These are phyloP conservation scores for Sporothrix brunneoviolacea DNA, from an alignment of 2,329 filamentous ascomycete genomes.

Conservation along the genomic window DNA sequence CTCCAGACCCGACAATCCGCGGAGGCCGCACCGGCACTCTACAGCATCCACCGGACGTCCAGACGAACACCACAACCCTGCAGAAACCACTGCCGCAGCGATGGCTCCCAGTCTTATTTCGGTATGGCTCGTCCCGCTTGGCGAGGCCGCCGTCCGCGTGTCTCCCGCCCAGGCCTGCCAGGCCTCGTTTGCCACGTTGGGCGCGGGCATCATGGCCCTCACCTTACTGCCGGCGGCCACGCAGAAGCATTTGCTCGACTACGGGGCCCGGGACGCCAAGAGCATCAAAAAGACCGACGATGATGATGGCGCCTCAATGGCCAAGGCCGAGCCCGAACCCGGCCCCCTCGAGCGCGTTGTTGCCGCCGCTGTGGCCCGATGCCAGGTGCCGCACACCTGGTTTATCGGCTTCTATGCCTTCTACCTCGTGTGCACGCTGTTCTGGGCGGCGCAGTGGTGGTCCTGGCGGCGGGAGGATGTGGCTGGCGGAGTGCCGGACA, in stretches of 20 bases:
- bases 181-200: constrained; percentile 39
- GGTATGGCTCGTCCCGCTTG: not conserved
- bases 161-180: constrained; percentile 35
- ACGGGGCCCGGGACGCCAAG: constrained; percentile 40
- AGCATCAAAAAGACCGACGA: not conserved
- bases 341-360: constrained; percentile 8
- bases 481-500: not conserved
- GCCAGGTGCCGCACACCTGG: constrained; percentile 64
- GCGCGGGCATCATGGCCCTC: constrained; percentile 34
- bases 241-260: constrained; percentile 41
- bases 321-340: no score
- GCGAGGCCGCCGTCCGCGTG: not conserved
- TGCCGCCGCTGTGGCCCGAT: constrained; percentile 3
- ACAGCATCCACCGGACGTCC: no score
- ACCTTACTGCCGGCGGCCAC: constrained; percentile 38
- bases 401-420: constrained; percentile 82
- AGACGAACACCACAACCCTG: no score
- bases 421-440: constrained; percentile 61
- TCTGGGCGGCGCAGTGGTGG: constrained; percentile 63
- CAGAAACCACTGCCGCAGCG: no score
- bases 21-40: no score
- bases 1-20: no score
- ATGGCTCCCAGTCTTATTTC: not conserved
- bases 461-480: constrained; percentile 23
- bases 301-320: no score